These are phyloP conservation scores for Trichoderma reesei DNA, from an alignment of 495 filamentous ascomycete species.

Conservation along the genomic window DNA sequence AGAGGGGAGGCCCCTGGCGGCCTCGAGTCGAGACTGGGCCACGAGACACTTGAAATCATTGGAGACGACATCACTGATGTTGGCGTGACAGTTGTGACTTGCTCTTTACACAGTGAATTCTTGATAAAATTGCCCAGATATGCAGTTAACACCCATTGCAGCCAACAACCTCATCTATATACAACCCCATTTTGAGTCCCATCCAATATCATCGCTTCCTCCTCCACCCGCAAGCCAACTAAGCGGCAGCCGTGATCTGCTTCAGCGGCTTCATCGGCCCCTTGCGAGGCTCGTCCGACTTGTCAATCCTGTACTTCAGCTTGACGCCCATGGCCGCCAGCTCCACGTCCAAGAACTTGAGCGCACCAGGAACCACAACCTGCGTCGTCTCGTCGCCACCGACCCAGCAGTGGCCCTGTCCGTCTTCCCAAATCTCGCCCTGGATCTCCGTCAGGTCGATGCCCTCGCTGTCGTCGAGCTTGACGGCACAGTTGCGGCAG, in stretches of 20 bases:
- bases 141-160: background rate
- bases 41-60: background rate
- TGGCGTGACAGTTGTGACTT: background rate
- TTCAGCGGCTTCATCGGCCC: slow-evolving; percentile 27
- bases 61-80: background rate
- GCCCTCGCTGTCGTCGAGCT: slow-evolving; percentile 45
- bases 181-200: slow-evolving; percentile 3
- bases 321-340: slow-evolving; percentile 86
- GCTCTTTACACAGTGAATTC: background rate
- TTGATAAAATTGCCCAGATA: background rate
- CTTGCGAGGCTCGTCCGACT: slow-evolving; percentile 36
- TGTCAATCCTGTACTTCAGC: slow-evolving; percentile 77
- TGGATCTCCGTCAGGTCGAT: slow-evolving; percentile 48
- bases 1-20: background rate
- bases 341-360: slow-evolving; percentile 91
- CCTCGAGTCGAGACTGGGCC: background rate
- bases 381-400: slow-evolving; percentile 85
- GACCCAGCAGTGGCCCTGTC: slow-evolving; percentile 64
- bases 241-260: slow-evolving; percentile 9
- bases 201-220: background rate
- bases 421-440: slow-evolving; percentile 85
- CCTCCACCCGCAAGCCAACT: background rate
- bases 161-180: background rate
- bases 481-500: slow-evolving; percentile 72
- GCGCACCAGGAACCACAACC: slow-evolving; percentile 83